Conservation (phyloP, 371 early-diverging fungal species). For the Syncephalis plumigaleata region DNA sequence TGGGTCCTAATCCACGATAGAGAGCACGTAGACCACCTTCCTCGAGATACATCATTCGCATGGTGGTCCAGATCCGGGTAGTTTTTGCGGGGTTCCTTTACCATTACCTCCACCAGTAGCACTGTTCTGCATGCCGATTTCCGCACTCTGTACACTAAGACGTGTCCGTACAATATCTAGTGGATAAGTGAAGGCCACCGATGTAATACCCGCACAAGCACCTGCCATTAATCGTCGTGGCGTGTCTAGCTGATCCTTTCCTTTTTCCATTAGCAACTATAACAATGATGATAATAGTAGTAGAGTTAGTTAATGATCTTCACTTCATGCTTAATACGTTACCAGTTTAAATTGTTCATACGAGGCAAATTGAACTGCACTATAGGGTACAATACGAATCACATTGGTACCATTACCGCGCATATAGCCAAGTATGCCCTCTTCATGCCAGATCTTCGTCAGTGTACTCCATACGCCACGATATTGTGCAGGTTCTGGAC, state of each 20-base stretch:
- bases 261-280: conserved; percentile 39
- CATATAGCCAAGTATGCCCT: conserved; percentile 71
- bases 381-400: conserved; percentile 82
- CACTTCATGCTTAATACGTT: too few relatives aligned
- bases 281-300: too few relatives aligned
- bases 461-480: conserved; percentile 52
- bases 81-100: conserved; percentile 12
- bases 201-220: conserved; percentile 66
- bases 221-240: conserved; percentile 55
- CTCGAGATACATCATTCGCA: conserved; percentile 38
- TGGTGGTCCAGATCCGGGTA: conserved; percentile 54
- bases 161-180: conserved; percentile 78
- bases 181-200: conserved; percentile 74
- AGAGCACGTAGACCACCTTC: conserved; percentile 73
- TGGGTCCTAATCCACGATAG: conserved; percentile 69
- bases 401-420: conserved; percentile 89
- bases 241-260: conserved; percentile 50
- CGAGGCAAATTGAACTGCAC: conserved; percentile 76
- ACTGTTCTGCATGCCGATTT: conserved; percentile 9
- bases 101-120: conserved; percentile 1
- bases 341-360: conserved; percentile 60
- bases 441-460: conserved; percentile 70
- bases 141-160: conserved; percentile 52
- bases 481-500: conserved; percentile 43
- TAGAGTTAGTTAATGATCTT: not conserved